Percentiles rank a stretch among this genome's conserved stretches.
These are phyloP conservation scores for Aspergillus quadricinctus DNA, from an alignment of 2,329 filamentous ascomycete genomes.

Conservation along the genomic window DNA sequence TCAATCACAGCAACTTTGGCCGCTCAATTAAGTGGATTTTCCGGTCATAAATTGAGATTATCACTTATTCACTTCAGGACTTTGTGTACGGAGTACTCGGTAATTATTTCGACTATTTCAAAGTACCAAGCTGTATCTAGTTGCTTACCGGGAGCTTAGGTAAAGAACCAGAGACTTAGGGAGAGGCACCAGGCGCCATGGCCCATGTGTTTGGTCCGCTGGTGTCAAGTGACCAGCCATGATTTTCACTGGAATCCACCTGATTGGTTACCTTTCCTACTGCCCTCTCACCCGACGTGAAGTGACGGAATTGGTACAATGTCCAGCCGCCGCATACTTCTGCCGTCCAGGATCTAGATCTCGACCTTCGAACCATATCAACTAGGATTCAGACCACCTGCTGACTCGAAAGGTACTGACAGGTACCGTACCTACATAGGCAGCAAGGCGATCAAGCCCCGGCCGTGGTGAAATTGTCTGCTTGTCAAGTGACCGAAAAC, in stretches of 20 bases:
- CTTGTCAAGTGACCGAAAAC: background rate
- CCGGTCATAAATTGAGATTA: background rate
- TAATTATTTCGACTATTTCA: background rate
- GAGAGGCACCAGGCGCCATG: conserved; percentile 6
- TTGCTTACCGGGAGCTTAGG: conserved; percentile 3
- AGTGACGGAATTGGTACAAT: conserved; percentile 10
- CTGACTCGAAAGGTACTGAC: background rate
- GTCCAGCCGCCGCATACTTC: conserved; percentile 7
- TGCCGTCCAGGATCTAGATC: conserved; percentile 12
- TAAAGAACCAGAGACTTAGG: conserved; percentile 4
- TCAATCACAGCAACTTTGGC: background rate
- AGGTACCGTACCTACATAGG: background rate
- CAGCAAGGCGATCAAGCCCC: background rate
- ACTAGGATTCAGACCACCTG: conserved; percentile 2
- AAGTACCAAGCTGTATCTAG: background rate
- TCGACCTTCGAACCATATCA: background rate
- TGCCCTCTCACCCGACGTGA: conserved; percentile 5
- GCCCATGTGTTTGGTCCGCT: conserved; percentile 10
- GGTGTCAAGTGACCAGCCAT: conserved; percentile 38
- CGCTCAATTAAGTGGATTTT: background rate
- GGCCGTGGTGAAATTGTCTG: background rate
- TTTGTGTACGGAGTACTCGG: background rate
- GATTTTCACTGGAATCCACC: conserved; percentile 29
- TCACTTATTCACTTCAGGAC: background rate
- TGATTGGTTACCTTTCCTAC: conserved; percentile 22